Base-by-base conservation (phyloP, 495 filamentous ascomycete genomes). In the Penicillium desertorum region DNA sequence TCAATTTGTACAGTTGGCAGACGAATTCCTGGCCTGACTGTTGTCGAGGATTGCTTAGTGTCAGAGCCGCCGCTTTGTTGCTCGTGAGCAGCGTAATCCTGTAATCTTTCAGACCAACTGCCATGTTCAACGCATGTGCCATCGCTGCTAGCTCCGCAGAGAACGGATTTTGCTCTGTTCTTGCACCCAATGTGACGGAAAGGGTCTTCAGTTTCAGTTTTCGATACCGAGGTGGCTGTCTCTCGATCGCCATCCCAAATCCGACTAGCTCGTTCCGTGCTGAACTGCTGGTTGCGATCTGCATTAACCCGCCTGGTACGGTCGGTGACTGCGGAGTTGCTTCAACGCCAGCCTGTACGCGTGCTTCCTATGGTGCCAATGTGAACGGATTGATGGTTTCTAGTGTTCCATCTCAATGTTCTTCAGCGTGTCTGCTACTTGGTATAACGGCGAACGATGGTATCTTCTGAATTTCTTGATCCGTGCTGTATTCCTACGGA, bases 1-100 rank as follows among this genome's bases (percentile, higher is more conserved):
- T n/a, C n/a, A n/a, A n/a, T 19, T 7, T 64, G 27, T 68, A 68
- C 17, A 45, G 34, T 48, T 65, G 43, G 51, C 57, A 54, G 34
- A 29, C 6, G 27, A 7, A 6, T 29, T 29, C 23, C 23, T 25
- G 23, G 23, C 23, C 23, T 6, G 23, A 25, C 23, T 25, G 23
- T 6, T 25, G 23, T 25, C 23, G 23, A 25, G 23, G 2, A 25
- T 25, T 45, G 2, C n/a, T n/a, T 8, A 27, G 14, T 19, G 22
- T 45, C 4, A 36, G 27, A 20, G 46, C 27, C 46, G 46, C 46
- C 30, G 29, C 29, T 34, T 49, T 49, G 5, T 49, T 49, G n/a
- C 46, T 49, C 27, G 27, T 49, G 5, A 30, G 11, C 5, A 49
- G 27, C 14, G 46, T 49, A n/a, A 49, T 49, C 46, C 27, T 30